A percentile compares a stretch with the other conserved stretches of the same genome.
Evolutionary conservation across 495 filamentous ascomycete genomes (phyloP).

Genomic region (Tuber microsphaerosporum): DNA sequence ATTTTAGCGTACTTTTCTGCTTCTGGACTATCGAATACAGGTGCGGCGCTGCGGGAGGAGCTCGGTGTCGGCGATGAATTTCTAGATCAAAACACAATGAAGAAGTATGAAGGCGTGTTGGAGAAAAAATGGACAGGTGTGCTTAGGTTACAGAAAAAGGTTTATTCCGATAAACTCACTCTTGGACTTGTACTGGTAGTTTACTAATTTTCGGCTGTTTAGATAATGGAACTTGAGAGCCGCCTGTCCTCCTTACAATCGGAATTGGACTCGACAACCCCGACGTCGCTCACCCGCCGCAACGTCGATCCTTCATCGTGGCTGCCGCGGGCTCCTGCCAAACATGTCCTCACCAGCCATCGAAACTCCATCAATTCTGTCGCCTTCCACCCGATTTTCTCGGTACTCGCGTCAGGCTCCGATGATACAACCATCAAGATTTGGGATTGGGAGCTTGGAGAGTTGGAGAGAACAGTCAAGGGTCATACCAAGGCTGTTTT

Average conservation of each 20-base stretch:
- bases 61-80: constrained; percentile 56
- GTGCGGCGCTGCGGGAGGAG: constrained; percentile 60
- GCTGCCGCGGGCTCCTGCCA: constrained; percentile 73
- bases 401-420: constrained; percentile 82
- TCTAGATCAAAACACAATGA: constrained; percentile 68
- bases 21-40: constrained; percentile 60
- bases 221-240: constrained; percentile 93
- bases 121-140: constrained; percentile 97
- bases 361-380: constrained; percentile 74
- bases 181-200: constrained; percentile 2
- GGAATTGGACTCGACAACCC: constrained; percentile 79
- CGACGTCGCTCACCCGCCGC: constrained; percentile 65
- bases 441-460: constrained; percentile 96
- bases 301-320: constrained; percentile 81
- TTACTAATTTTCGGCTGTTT: constrained; percentile 14
- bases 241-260: constrained; percentile 62
- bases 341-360: constrained; percentile 80
- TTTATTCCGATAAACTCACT: constrained; percentile 40
- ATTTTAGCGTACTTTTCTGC: constrained; percentile 80
- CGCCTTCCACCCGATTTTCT: constrained; percentile 91
- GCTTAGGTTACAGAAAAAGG: constrained; percentile 86
- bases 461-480: constrained; percentile 84
- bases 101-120: constrained; percentile 82
- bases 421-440: constrained; percentile 87
- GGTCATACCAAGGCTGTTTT: constrained; percentile 86